A percentile compares a stretch with the other conserved stretches of the same genome.
Conservation (phyloP, 768 basidiomycete genomes). For the Galerina sulciceps region DNA sequence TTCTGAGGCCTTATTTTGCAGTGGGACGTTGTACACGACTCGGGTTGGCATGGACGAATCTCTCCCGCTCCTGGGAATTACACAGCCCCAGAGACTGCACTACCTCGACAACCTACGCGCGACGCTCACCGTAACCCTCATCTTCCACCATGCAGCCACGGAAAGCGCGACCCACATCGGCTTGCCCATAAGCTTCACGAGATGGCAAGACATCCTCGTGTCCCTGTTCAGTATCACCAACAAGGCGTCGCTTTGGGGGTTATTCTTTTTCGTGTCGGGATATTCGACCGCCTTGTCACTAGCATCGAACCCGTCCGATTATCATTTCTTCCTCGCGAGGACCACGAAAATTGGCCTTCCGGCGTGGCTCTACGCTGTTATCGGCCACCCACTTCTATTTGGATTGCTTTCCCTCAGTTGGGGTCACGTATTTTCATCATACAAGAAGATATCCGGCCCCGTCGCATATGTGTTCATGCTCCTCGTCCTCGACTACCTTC, state of each 20-base stretch:
- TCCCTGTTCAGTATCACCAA: conserved; percentile 14
- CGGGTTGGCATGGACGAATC: background rate
- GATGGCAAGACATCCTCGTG: conserved; percentile 2
- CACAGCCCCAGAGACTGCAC: conserved; percentile 11
- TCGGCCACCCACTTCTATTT: conserved; percentile 10
- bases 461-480: conserved; percentile 20
- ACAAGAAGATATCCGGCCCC: conserved; percentile 19
- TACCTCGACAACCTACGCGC: conserved; percentile 31
- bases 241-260: conserved; percentile 24
- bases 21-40: no score
- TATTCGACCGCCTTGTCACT: conserved; percentile 23
- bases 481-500: conserved; percentile 12
- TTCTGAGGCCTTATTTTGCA: no score
- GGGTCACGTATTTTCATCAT: conserved; percentile 10
- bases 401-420: conserved; percentile 5
- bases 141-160: conserved; percentile 26
- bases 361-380: conserved; percentile 18
- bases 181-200: background rate
- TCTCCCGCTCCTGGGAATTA: conserved; percentile 3
- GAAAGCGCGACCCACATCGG: conserved; percentile 2
- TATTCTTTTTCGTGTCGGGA: conserved; percentile 31
- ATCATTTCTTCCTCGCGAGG: conserved; percentile 10
- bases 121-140: conserved; percentile 22
- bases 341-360: conserved; percentile 20
- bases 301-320: conserved; percentile 8